Percentiles rank a stretch among this genome's conserved stretches.
These are phyloP conservation scores for Candida boidinii DNA, from an alignment of 805 yeast genomes.

Conservation along the genomic window DNA sequence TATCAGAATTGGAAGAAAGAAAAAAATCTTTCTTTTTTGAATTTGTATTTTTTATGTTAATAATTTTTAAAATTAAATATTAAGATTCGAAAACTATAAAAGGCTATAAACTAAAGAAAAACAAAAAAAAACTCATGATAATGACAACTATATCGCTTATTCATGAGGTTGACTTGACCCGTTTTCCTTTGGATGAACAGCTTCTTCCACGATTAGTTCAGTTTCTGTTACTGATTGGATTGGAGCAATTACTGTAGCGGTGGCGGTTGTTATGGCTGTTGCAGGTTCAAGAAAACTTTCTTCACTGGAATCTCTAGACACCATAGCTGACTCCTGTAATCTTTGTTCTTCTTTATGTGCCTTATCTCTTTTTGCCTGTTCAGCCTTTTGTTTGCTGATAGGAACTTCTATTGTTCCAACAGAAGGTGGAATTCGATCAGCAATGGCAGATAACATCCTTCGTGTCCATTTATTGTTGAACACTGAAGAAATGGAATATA, in stretches of 20 bases:
- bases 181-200: slow-evolving; percentile 1
- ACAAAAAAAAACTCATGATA: too few relatives aligned
- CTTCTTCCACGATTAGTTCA: too few relatives aligned
- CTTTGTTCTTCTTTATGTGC: slow-evolving; percentile 1
- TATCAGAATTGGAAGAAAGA: too few relatives aligned
- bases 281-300: not conserved
- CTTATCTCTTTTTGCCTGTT: not conserved
- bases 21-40: too few relatives aligned
- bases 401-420: slow-evolving; percentile 19
- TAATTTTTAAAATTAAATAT: not conserved
- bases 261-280: not conserved
- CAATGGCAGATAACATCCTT: slow-evolving; percentile 13
- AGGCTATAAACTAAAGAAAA: not conserved
- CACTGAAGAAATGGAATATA: slow-evolving; percentile 4
- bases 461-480: slow-evolving; percentile 11
- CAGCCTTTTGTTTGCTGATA: slow-evolving; percentile 2
- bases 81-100: not conserved
- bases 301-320: not conserved
- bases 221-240: too few relatives aligned
- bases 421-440: slow-evolving; percentile 25
- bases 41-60: too few relatives aligned
- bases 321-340: too few relatives aligned
- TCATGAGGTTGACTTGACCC: too few relatives aligned
- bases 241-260: too few relatives aligned
- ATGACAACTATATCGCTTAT: too few relatives aligned